Evolutionary conservation across 768 basidiomycete species (phyloP).

Genomic region (Boletales sp.): DNA sequence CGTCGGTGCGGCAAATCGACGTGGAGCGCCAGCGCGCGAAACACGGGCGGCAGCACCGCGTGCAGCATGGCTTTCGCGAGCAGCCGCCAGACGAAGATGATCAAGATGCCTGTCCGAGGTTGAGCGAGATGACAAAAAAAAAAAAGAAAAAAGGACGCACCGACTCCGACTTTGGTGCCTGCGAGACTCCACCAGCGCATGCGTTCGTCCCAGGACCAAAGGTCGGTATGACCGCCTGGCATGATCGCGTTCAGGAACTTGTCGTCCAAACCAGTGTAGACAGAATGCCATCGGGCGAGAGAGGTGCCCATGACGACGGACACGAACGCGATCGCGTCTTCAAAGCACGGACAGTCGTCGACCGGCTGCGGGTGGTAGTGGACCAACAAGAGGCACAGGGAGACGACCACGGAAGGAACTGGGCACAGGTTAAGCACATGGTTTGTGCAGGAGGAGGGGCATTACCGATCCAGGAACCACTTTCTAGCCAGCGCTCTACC

Average conservation of each 20-base stretch:
- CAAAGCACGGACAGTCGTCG: conserved; percentile 97
- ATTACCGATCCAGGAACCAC: conserved; percentile 34
- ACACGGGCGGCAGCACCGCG: conserved; percentile 74
- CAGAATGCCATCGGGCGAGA: conserved; percentile 62
- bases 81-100: conserved; percentile 87
- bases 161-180: conserved; percentile 38
- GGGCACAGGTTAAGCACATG: not conserved
- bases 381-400: conserved; percentile 68
- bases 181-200: conserved; percentile 37
- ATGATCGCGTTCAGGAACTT: conserved; percentile 36
- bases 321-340: conserved; percentile 92
- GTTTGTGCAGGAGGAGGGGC: conserved; percentile 6
- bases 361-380: conserved; percentile 92
- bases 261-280: conserved; percentile 39
- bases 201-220: conserved; percentile 31
- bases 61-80: conserved; percentile 77
- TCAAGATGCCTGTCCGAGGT: conserved; percentile 52
- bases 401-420: conserved; percentile 61
- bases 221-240: conserved; percentile 54
- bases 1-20: conserved; percentile 77
- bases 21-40: conserved; percentile 66
- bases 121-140: not conserved
- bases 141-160: conserved; percentile 22
- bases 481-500: conserved; percentile 43
- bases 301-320: conserved; percentile 77